A percentile compares a stretch with the other conserved stretches of the same genome.
Conservation (phyloP, 176 grass and related monocot species). For the Thalia dealbata region DNA sequence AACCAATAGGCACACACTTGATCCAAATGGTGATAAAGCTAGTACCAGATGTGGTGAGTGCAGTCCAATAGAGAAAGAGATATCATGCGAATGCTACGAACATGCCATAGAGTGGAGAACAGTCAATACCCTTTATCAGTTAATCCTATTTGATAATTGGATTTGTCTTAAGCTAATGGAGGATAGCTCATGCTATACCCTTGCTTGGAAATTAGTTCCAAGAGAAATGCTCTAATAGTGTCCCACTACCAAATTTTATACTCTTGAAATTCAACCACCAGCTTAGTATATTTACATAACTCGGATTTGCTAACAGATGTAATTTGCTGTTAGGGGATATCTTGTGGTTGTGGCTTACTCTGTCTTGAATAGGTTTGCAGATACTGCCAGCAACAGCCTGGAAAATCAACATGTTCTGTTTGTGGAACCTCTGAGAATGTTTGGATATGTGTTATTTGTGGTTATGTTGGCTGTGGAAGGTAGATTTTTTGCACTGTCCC, state of each 20-base stretch:
- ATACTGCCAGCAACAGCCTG: constrained; percentile 90
- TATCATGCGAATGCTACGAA: too few relatives aligned
- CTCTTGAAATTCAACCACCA: not conserved
- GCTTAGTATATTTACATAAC: not conserved
- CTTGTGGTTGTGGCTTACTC: not conserved
- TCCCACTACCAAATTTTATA: not conserved
- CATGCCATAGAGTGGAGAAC: too few relatives aligned
- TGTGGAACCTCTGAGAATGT: constrained; percentile 75
- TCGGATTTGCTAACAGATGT: too few relatives aligned
- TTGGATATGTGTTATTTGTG: constrained; percentile 97
- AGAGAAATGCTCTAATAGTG: not conserved
- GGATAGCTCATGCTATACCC: not conserved
- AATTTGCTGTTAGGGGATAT: not conserved
- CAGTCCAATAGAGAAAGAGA: too few relatives aligned
- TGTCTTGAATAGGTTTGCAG: constrained; percentile 70
- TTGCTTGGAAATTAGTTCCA: not conserved
- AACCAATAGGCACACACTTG: too few relatives aligned
- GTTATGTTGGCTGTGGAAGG: constrained; percentile 95
- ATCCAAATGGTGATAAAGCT: too few relatives aligned
- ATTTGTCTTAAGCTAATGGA: not conserved
- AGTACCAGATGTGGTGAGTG: too few relatives aligned
- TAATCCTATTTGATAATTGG: not conserved
- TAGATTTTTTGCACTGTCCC: constrained; percentile 21
- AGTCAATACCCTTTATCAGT: too few relatives aligned
- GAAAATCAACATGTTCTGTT: constrained; percentile 83